Evolutionary conservation across 2,329 filamentous ascomycete genomes (phyloP).

Genomic region (Beauveria sp.): DNA sequence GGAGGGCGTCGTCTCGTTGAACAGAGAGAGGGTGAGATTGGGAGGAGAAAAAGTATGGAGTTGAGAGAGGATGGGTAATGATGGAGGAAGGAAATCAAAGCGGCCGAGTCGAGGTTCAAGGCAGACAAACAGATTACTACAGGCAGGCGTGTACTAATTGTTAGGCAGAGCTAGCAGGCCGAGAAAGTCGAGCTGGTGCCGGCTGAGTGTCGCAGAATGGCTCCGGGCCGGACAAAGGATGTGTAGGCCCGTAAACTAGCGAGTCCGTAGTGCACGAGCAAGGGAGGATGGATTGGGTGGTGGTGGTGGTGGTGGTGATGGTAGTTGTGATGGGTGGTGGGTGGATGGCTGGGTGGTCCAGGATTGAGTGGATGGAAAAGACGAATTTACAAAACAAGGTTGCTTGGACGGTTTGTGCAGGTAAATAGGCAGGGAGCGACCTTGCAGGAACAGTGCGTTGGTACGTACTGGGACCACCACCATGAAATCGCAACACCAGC

Average conservation of each 20-base stretch:
- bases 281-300: background rate
- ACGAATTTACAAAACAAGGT: no score
- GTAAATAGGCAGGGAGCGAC: no score
- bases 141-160: background rate
- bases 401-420: no score
- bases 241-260: background rate
- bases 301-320: background rate
- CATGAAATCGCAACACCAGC: background rate
- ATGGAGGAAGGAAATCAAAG: background rate
- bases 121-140: background rate
- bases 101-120: background rate
- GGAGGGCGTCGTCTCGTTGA: background rate
- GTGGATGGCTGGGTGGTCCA: background rate
- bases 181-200: no score
- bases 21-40: background rate
- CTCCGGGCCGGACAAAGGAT: background rate
- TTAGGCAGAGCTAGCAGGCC: background rate
- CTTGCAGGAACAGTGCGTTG: no score
- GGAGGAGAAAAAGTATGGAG: background rate
- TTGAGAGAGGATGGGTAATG: background rate
- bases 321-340: no score
- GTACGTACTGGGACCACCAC: background rate
- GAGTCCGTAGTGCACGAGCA: background rate
- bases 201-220: constrained; percentile 1
- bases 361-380: no score